Conservation (phyloP, 139 green algal genomes). For the Tetratostichococcus sp. region DNA sequence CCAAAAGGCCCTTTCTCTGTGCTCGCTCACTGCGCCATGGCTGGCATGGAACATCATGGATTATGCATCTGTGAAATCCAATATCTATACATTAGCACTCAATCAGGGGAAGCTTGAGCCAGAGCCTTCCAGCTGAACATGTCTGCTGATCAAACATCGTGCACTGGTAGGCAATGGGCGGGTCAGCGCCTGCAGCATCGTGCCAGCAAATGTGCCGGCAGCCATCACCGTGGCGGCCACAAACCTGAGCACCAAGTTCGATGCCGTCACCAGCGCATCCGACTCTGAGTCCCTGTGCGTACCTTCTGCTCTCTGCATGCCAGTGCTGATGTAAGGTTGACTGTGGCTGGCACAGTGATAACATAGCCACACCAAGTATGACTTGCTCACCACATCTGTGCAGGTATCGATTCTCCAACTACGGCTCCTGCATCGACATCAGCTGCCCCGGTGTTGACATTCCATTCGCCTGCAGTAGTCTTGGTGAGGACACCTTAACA, state of each 20-base stretch:
- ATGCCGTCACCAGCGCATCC: background rate
- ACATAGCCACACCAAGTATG: too few species aligned
- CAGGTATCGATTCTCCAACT: constrained; percentile 31
- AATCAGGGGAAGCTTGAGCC: background rate
- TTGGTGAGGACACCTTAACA: too few species aligned
- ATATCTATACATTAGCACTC: background rate
- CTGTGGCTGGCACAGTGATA: too few species aligned
- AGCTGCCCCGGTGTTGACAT: constrained; percentile 68
- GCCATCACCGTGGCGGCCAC: constrained; percentile 49
- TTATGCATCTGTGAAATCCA: too few species aligned
- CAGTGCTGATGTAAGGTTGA: too few species aligned
- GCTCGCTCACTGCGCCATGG: too few species aligned
- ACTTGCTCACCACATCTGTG: too few species aligned
- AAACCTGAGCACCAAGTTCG: constrained; percentile 43
- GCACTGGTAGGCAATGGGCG: constrained; percentile 36
- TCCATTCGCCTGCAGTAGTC: constrained; percentile 52
- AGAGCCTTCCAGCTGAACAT: too few species aligned
- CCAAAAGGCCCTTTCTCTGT: too few species aligned
- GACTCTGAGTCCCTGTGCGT: constrained; percentile 29
- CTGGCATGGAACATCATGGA: too few species aligned
- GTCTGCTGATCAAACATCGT: too few species aligned
- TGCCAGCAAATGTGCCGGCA: constrained; percentile 33
- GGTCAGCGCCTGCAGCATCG: constrained; percentile 32
- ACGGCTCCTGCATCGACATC: constrained; percentile 54
- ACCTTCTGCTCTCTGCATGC: too few species aligned